These are phyloP conservation scores for Parvularia atlantis DNA, from an alignment of 78 protist species.

Conservation along the genomic window DNA sequence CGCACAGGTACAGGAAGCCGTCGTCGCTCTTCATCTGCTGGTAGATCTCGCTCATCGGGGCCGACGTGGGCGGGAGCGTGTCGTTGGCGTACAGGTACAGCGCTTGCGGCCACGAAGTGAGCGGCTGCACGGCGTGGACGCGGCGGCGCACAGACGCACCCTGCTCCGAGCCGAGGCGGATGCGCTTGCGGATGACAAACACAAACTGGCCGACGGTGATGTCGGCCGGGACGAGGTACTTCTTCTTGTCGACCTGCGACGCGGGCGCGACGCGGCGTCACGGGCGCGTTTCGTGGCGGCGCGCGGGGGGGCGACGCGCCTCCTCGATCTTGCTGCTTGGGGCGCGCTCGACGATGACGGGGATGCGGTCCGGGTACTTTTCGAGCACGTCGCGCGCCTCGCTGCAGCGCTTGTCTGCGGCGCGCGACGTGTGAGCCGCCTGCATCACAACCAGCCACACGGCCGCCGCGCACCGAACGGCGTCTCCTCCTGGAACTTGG, in stretches of 20 bases:
- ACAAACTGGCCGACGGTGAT: constrained; percentile 66
- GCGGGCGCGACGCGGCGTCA: no score
- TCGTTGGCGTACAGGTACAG: constrained; percentile 58
- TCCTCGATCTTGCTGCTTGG: no score
- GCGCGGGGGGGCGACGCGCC: no score
- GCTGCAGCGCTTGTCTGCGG: background rate
- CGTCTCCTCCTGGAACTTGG: no score
- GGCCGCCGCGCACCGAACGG: no score
- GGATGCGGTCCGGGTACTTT: constrained; percentile 53
- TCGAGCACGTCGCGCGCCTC: background rate
- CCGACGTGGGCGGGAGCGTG: constrained; percentile 25
- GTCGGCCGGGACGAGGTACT: constrained; percentile 54
- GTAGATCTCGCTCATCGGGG: constrained; percentile 44
- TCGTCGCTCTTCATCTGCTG: constrained; percentile 64
- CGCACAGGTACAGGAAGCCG: constrained; percentile 77
- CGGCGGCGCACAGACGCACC: no score
- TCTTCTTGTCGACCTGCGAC: constrained; percentile 54
- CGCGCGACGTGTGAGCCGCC: no score
- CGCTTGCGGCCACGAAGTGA: no score
- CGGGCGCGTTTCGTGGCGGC: no score
- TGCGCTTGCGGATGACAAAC: constrained; percentile 57
- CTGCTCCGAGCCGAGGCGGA: constrained; percentile 51
- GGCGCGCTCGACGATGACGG: constrained; percentile 43
- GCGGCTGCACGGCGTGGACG: no score
- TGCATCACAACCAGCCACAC: no score